A percentile compares a stretch with the other conserved stretches of the same genome.
These are phyloP conservation scores for Circinella minor DNA, from an alignment of 371 early-diverging fungal genomes.

Conservation along the genomic window DNA sequence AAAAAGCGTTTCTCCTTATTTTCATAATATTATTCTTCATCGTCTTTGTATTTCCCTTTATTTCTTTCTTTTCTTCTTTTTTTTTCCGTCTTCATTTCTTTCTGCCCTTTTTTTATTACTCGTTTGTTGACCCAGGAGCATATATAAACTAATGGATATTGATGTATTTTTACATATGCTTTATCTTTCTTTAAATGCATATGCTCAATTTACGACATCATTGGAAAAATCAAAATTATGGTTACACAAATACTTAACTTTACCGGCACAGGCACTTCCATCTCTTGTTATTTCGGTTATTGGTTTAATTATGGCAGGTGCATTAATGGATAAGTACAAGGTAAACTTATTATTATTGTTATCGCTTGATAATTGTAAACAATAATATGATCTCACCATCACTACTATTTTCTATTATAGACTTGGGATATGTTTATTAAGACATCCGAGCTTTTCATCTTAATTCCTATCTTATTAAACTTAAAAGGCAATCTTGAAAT, in stretches of 20 bases:
- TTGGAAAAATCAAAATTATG: constrained; percentile 10
- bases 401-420: constrained; percentile 27
- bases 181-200: constrained; percentile 10
- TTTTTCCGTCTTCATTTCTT: background rate
- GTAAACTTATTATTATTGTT: constrained; percentile 31
- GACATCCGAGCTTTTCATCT: constrained; percentile 78
- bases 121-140: background rate
- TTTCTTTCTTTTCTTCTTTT: background rate
- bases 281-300: constrained; percentile 73
- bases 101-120: too few relatives aligned
- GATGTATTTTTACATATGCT: constrained; percentile 8
- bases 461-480: constrained; percentile 83
- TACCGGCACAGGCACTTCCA: constrained; percentile 64
- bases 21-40: too few relatives aligned
- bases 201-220: constrained; percentile 8
- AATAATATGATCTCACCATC: constrained; percentile 58
- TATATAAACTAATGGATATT: constrained; percentile 6
- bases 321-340: constrained; percentile 69
- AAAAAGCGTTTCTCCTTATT: too few relatives aligned
- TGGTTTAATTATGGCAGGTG: constrained; percentile 76
- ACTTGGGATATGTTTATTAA: constrained; percentile 70
- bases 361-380: constrained; percentile 70
- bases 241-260: constrained; percentile 17
- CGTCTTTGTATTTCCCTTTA: background rate
- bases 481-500: constrained; percentile 90